phyloP scores from a whole-genome alignment of 768 basidiomycete genomes.

The Daedaleopsis nitida region DNA sequence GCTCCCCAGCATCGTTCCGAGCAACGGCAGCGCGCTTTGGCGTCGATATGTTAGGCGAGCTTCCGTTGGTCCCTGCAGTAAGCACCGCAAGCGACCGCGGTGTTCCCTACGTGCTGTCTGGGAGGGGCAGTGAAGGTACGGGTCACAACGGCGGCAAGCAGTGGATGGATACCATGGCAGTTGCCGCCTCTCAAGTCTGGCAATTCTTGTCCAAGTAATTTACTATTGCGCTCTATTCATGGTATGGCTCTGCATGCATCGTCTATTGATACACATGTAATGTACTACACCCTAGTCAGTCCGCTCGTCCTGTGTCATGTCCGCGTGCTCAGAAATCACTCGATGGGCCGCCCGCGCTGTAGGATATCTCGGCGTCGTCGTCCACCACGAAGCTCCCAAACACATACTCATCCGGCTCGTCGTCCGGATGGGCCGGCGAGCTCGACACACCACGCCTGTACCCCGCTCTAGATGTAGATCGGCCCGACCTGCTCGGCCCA shows the following conservation, averaged over 20 bases:
- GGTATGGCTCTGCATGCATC: neutral
- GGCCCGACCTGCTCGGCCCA: slow-evolving; percentile 31
- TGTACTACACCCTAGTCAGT: neutral
- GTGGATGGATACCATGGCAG: slow-evolving; percentile 34
- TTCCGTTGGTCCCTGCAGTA: slow-evolving; percentile 78
- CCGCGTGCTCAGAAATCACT: slow-evolving; percentile 3
- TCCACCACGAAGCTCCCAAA: slow-evolving; percentile 80
- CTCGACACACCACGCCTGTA: slow-evolving; percentile 48
- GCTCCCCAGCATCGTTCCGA: slow-evolving; percentile 65
- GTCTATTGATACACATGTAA: neutral
- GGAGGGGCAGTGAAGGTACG: neutral
- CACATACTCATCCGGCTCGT: slow-evolving; percentile 64
- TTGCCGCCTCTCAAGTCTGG: slow-evolving; percentile 34
- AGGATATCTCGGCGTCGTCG: slow-evolving; percentile 72
- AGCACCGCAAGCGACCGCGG: slow-evolving; percentile 76
- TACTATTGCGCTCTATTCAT: neutral
- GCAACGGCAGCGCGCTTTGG: slow-evolving; percentile 56
- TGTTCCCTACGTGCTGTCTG: slow-evolving; percentile 46
- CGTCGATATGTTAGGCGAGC: slow-evolving; percentile 71
- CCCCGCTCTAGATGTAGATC: slow-evolving; percentile 20
- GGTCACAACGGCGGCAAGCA: slow-evolving; percentile 14
- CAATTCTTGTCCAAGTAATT: slow-evolving; percentile 12
- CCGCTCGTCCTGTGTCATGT: neutral
- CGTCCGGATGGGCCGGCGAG: slow-evolving; percentile 52
- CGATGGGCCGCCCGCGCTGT: slow-evolving; percentile 5